These are phyloP conservation scores for Balamuthia mandrillaris DNA, from an alignment of 208 protist genomes.

Conservation along the genomic window DNA sequence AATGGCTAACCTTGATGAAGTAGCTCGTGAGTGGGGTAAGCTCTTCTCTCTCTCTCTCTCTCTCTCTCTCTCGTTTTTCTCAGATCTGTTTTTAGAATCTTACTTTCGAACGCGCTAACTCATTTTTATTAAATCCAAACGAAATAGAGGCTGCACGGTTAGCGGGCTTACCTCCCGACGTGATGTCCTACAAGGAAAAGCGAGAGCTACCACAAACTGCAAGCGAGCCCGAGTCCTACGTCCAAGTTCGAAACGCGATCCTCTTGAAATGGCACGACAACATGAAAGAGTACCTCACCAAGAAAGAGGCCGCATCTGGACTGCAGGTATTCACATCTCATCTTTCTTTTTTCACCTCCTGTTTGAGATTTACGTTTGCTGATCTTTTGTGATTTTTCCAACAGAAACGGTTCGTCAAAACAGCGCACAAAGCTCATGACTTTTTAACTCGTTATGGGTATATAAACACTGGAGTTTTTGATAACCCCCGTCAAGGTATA, in stretches of 20 bases:
- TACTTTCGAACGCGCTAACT: not conserved
- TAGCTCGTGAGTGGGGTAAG: no score
- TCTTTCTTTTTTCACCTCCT: not conserved
- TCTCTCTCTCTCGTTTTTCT: no score
- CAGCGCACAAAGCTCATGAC: not conserved
- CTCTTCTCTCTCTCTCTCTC: no score
- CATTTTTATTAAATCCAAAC: not conserved
- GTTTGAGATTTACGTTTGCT: not conserved
- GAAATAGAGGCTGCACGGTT: not conserved
- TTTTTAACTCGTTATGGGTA: conserved; percentile 17
- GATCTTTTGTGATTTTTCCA: not conserved
- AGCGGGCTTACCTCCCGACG: not conserved
- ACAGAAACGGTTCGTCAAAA: not conserved
- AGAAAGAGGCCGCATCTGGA: not conserved
- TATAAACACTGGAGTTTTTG: not conserved
- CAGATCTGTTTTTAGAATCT: no score
- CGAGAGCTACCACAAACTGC: not conserved
- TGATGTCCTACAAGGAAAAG: not conserved
- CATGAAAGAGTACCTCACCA: not conserved
- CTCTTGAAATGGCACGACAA: conserved; percentile 8
- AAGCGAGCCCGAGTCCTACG: not conserved
- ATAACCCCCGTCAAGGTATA: not conserved
- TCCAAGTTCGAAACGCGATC: not conserved
- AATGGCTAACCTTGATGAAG: no score
- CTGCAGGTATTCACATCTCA: not conserved